These are phyloP conservation scores for Ciborinia camelliae DNA, from an alignment of 2,329 filamentous ascomycete genomes.

Conservation along the genomic window DNA sequence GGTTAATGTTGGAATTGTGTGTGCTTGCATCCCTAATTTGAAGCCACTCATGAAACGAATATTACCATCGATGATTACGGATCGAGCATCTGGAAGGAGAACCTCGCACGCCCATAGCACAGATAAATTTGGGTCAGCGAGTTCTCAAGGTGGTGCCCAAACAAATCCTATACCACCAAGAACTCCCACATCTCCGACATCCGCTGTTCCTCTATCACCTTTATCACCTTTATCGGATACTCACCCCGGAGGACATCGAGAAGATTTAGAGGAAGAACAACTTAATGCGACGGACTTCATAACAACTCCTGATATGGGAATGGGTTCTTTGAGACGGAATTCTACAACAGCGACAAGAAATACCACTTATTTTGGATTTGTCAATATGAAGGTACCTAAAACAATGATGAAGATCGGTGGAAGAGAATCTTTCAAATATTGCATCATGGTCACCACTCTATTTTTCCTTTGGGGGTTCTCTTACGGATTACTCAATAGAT, in stretches of 20 bases:
- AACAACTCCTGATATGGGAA: conserved; percentile 19
- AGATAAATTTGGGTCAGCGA: conserved; percentile 24
- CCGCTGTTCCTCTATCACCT: conserved; percentile 14
- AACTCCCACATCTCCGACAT: conserved; percentile 10
- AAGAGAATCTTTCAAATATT: conserved; percentile 66
- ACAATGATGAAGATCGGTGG: conserved; percentile 65
- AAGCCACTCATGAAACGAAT: conserved; percentile 71
- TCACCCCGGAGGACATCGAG: conserved; percentile 22
- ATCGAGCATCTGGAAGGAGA: conserved; percentile 21
- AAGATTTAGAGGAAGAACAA: conserved; percentile 22
- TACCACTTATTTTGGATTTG: conserved; percentile 70
- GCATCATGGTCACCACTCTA: conserved; percentile 70
- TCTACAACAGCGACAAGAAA: conserved; percentile 30
- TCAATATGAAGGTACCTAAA: conserved; percentile 66
- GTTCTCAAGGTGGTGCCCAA: conserved; percentile 22
- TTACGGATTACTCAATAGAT: conserved; percentile 78
- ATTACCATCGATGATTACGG: conserved; percentile 33
- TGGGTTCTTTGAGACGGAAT: conserved; percentile 12
- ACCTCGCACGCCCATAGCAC: not conserved
- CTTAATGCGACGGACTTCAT: conserved; percentile 35
- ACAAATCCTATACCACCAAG: not conserved
- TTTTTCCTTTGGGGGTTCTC: conserved; percentile 91
- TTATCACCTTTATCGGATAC: conserved; percentile 20
- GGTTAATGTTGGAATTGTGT: conserved; percentile 86
- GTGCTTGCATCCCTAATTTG: conserved; percentile 85